Evolutionary conservation across 75 land plant genomes (phyloP).

Genomic region (Pinus tabuliformis): DNA sequence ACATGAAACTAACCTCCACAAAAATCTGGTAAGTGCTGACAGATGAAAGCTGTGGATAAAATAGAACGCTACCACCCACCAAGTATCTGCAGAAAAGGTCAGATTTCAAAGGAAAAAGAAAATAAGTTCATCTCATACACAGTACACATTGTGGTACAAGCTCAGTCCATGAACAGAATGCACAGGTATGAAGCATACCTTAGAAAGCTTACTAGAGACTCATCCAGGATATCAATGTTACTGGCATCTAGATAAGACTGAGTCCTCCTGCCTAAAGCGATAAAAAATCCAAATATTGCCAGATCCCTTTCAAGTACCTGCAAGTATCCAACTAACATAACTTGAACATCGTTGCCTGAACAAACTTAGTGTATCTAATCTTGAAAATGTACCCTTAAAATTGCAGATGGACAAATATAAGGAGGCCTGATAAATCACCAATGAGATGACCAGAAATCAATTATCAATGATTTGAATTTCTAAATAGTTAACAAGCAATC

Average conservation of each 20-base stretch:
- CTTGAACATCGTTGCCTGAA: not conserved
- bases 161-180: not conserved
- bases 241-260: slow-evolving; percentile 57
- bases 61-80: slow-evolving; percentile 87
- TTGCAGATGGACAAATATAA: not conserved
- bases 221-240: slow-evolving; percentile 49
- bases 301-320: slow-evolving; percentile 95
- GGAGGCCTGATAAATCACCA: slow-evolving; percentile 1
- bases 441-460: not conserved
- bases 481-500: not conserved
- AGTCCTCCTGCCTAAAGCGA: slow-evolving; percentile 87
- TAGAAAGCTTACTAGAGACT: slow-evolving; percentile 65
- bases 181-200: slow-evolving; percentile 34
- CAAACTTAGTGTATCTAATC: not conserved
- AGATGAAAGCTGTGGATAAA: slow-evolving; percentile 90
- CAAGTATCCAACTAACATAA: slow-evolving; percentile 1
- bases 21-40: slow-evolving; percentile 91
- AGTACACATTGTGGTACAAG: not conserved
- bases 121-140: not conserved
- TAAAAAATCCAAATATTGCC: slow-evolving; percentile 95
- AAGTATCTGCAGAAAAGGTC: slow-evolving; percentile 58
- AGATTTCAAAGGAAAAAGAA: not conserved
- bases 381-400: too few relatives aligned
- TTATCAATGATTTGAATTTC: not conserved
- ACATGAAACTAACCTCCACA: slow-evolving; percentile 72